Percentiles rank a stretch among this genome's conserved stretches.
phyloP scores from a whole-genome alignment of 257 asterid genomes.

The Ajuga chamaepitys region DNA sequence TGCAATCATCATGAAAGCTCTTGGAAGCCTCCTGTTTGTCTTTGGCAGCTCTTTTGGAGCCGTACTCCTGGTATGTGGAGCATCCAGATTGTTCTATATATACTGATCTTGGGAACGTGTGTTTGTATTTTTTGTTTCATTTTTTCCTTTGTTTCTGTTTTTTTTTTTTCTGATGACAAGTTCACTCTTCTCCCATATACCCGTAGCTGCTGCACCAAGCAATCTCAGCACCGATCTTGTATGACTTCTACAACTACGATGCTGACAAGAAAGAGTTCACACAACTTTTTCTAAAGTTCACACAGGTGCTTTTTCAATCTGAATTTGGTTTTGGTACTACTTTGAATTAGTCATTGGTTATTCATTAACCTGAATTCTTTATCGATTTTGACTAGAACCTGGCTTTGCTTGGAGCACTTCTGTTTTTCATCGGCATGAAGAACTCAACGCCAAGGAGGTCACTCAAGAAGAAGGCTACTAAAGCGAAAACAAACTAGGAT shows the following conservation, averaged over 20 bases:
- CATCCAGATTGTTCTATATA: not conserved
- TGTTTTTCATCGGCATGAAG: conserved; percentile 89
- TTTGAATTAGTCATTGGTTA: not conserved
- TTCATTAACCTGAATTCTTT: not conserved
- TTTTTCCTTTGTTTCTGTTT: not conserved
- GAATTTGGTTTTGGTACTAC: not conserved
- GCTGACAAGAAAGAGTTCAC: conserved; percentile 65
- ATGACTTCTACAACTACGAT: conserved; percentile 93
- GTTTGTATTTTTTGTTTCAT: not conserved
- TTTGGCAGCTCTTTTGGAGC: conserved; percentile 89
- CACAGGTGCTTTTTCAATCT: conserved; percentile 49
- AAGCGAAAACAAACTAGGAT: conserved; percentile 57
- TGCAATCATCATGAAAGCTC: conserved; percentile 56
- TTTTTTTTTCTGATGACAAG: not conserved
- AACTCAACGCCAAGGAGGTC: conserved; percentile 76
- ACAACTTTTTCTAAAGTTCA: conserved; percentile 63
- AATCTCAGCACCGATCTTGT: conserved; percentile 59
- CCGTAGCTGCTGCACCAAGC: conserved; percentile 74
- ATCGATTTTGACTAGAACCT: conserved; percentile 36
- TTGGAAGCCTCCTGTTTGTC: conserved; percentile 81
- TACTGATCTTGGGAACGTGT: not conserved
- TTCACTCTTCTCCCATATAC: not conserved
- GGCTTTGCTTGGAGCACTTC: conserved; percentile 77
- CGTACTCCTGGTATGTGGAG: conserved; percentile 49
- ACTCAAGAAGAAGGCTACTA: conserved; percentile 62